Conservation (phyloP, 768 basidiomycete genomes). For the Auricularia sp. region DNA sequence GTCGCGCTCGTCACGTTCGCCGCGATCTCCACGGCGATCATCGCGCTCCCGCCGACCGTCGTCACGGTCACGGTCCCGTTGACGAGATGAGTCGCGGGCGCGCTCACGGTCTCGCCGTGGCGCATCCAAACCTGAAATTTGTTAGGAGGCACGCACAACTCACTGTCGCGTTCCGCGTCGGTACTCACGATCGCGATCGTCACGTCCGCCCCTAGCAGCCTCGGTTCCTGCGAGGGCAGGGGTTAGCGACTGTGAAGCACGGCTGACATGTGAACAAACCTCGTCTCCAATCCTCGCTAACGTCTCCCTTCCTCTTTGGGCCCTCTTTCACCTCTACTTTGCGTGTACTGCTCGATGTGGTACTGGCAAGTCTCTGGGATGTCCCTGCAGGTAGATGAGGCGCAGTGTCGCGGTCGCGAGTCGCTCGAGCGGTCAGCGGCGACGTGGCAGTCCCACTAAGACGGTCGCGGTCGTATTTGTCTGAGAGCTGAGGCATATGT, state of each 20-base stretch:
- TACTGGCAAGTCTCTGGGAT: slow-evolving; percentile 15
- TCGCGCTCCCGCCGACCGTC: slow-evolving; percentile 15
- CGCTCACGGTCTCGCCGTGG: slow-evolving; percentile 52
- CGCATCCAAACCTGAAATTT: slow-evolving; percentile 37
- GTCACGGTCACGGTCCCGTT: slow-evolving; percentile 34
- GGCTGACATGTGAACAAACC: slow-evolving; percentile 30
- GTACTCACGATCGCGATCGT: slow-evolving; percentile 41
- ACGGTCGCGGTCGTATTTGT: slow-evolving; percentile 66
- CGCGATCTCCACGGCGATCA: not conserved
- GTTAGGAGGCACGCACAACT: not conserved
- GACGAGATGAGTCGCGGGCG: slow-evolving; percentile 32
- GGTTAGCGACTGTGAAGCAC: slow-evolving; percentile 3
- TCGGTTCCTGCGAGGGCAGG: slow-evolving; percentile 31
- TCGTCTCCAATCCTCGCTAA: slow-evolving; percentile 77
- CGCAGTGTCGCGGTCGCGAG: slow-evolving; percentile 34
- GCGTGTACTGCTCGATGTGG: not conserved
- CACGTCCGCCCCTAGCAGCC: slow-evolving; percentile 39
- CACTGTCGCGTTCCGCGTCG: slow-evolving; percentile 2
- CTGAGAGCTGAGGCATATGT: slow-evolving; percentile 50
- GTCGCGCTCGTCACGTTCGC: slow-evolving; percentile 13
- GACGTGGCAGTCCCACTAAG: slow-evolving; percentile 29
- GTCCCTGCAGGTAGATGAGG: slow-evolving; percentile 43
- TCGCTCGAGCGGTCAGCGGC: not conserved
- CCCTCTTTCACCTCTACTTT: slow-evolving; percentile 43
- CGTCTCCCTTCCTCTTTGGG: slow-evolving; percentile 59